Base-by-base conservation (phyloP, 768 basidiomycete species). In the Candolleomyces eurysporus region DNA sequence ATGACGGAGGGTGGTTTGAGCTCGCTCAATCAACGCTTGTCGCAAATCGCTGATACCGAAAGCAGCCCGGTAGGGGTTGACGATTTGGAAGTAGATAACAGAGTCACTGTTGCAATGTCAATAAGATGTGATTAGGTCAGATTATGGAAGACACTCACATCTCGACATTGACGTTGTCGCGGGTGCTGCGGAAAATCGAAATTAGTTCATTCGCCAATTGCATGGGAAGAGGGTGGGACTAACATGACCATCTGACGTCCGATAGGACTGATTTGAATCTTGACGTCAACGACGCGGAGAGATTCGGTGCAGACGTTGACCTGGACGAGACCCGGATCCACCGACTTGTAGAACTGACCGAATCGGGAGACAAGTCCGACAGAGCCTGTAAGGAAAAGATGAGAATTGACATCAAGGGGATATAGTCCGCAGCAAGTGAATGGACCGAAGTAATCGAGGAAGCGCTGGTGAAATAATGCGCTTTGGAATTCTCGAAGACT, bases 221-320 rank as follows among this genome's bases (percentile, higher is more conserved):
- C 39, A 56, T 50, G 46, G 30, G 48, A 43, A n/a, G 21, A 26
- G 50, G 51, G 43, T 55, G 64, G 17, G 51, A 66, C 77, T 56
- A 66, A 84, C 82, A 97, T 94, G 70, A 98, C 96, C 45, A 80
- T 85, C 76, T 95, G 93, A 58, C 87, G 80, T 55, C 93, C 93
- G 68, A 96, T 94, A 26, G 90, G 77, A 65, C 87, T 90, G 67
- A 98, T 94, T 73, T 96, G 95, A 65, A 98, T 96, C 75, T 96
- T 96, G 75, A 98, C 95, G 70, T 97, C 92, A 65, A 98, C 93
- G 52, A 90, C 73, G 61, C 88, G 86, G 48, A 98, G 82, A 1
- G 83, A 82, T 73, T 98, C 96, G 16, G 94, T 92, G 82, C 95
- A 96, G 63, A 96, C 91, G 72, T 98, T 97, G 73, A 97, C 88